phyloP scores from a whole-genome alignment of 495 filamentous ascomycete genomes.

The Penicillium atrosanguineum region DNA sequence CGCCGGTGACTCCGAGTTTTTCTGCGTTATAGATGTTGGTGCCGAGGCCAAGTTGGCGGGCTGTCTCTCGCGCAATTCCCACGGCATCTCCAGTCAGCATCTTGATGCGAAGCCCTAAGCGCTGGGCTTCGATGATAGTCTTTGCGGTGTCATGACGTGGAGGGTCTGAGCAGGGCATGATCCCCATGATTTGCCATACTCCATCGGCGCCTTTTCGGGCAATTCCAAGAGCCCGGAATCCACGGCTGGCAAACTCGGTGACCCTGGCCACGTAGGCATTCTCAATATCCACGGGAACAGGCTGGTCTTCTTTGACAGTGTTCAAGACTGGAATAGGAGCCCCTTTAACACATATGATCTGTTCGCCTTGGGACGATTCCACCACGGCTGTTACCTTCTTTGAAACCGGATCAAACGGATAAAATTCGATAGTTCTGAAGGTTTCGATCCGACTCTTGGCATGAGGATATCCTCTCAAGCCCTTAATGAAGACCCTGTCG shows the following conservation, averaged over 20 bases:
- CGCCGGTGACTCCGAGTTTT: conserved; percentile 76
- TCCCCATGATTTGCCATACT: conserved; percentile 87
- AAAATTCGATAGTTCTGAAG: conserved; percentile 78
- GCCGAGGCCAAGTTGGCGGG: conserved; percentile 83
- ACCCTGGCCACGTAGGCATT: conserved; percentile 86
- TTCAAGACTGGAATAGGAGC: conserved; percentile 81
- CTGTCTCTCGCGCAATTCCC: conserved; percentile 88
- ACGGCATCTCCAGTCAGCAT: conserved; percentile 97
- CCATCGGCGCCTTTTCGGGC: conserved; percentile 76
- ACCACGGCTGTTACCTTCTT: conserved; percentile 89
- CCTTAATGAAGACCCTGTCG: conserved; percentile 90
- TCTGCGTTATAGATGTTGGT: conserved; percentile 95
- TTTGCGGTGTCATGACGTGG: conserved; percentile 88
- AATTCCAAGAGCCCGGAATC: conserved; percentile 89
- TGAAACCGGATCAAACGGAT: conserved; percentile 89
- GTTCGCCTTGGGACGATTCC: conserved; percentile 74
- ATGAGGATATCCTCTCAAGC: conserved; percentile 71
- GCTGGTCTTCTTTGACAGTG: conserved; percentile 78
- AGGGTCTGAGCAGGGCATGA: conserved; percentile 90
- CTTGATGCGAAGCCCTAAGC: conserved; percentile 85
- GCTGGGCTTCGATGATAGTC: conserved; percentile 86
- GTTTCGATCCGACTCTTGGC: conserved; percentile 71
- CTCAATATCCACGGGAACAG: conserved; percentile 68
- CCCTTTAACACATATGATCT: conserved; percentile 86
- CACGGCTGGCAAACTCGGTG: conserved; percentile 84